phyloP scores from a whole-genome alignment of 2,329 filamentous ascomycete species.

The Fusarium sp. region DNA sequence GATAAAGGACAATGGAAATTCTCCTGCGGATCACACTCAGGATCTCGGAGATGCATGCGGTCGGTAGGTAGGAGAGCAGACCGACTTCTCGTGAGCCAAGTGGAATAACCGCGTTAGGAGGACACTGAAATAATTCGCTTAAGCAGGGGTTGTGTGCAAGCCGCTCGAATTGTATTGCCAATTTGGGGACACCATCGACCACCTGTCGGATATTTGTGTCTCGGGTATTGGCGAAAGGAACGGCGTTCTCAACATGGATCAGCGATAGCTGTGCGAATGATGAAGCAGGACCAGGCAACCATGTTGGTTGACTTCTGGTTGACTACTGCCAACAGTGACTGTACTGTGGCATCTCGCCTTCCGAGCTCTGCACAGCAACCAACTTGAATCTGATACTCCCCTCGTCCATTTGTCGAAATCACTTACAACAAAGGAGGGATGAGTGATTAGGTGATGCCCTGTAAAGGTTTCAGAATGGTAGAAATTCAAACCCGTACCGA shows the following conservation, averaged over 20 bases:
- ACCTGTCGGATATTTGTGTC: slow-evolving; percentile 37
- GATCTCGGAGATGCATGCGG: not conserved
- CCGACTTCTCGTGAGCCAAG: slow-evolving; percentile 22
- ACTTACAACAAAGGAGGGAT: not conserved
- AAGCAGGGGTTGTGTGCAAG: slow-evolving; percentile 30
- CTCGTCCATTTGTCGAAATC: not conserved
- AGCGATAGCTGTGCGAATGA: slow-evolving; percentile 32
- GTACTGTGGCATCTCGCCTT: not conserved
- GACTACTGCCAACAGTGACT: not conserved
- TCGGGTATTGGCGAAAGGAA: slow-evolving; percentile 37
- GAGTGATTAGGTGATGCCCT: not conserved
- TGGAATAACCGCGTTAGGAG: slow-evolving; percentile 24
- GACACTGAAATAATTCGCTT: slow-evolving; percentile 20
- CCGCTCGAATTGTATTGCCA: slow-evolving; percentile 25
- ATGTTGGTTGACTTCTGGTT: slow-evolving; percentile 3
- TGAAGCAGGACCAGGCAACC: slow-evolving; percentile 2
- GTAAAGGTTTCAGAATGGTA: not conserved
- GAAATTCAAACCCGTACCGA: slow-evolving; percentile 7
- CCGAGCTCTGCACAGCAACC: not conserved
- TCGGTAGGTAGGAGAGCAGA: slow-evolving; percentile 8
- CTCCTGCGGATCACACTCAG: not conserved
- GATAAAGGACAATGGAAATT: slow-evolving; percentile 5
- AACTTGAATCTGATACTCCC: not conserved
- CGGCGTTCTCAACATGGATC: slow-evolving; percentile 19
- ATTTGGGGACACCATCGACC: slow-evolving; percentile 16